These are phyloP conservation scores for Babjeviella inositovora DNA, from an alignment of 805 yeast genomes.

Conservation along the genomic window DNA sequence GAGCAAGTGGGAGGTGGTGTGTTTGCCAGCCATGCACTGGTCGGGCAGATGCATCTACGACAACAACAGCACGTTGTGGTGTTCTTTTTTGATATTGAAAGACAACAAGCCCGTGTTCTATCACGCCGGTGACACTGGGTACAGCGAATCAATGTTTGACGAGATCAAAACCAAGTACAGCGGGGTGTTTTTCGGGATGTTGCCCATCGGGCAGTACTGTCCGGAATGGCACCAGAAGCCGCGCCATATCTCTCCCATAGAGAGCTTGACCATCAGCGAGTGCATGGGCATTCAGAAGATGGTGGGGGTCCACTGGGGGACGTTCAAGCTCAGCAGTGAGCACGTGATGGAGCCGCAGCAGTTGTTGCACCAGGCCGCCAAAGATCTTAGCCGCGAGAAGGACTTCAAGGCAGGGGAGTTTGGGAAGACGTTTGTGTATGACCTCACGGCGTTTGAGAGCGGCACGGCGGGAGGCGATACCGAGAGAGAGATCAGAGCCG, in stretches of 20 bases:
- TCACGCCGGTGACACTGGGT: constrained; percentile 96
- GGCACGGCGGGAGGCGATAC: no score
- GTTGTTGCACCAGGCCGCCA: constrained; percentile 34
- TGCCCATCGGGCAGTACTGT: constrained; percentile 92
- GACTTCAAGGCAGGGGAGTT: constrained; percentile 52
- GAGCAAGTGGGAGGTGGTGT: constrained; percentile 60
- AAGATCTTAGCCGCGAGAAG: constrained; percentile 12
- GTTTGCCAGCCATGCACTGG: constrained; percentile 97
- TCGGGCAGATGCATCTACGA: constrained; percentile 76
- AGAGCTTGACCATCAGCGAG: constrained; percentile 50
- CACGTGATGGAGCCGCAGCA: constrained; percentile 73
- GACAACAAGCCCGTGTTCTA: constrained; percentile 59
- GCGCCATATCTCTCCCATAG: constrained; percentile 74
- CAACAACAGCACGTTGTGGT: constrained; percentile 75
- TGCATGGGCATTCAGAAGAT: constrained; percentile 45
- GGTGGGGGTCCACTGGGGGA: constrained; percentile 95
- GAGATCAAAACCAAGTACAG: constrained; percentile 40
- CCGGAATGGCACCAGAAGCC: constrained; percentile 92
- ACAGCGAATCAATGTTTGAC: constrained; percentile 54
- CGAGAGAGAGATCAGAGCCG: no score
- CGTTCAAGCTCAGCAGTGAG: constrained; percentile 80
- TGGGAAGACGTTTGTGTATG: constrained; percentile 54
- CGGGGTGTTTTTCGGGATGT: constrained; percentile 45
- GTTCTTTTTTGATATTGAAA: constrained; percentile 60
- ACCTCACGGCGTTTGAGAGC: no score